Evolutionary conservation across 2,329 filamentous ascomycete species (phyloP).

Genomic region (Colletotrichum tropicale): DNA sequence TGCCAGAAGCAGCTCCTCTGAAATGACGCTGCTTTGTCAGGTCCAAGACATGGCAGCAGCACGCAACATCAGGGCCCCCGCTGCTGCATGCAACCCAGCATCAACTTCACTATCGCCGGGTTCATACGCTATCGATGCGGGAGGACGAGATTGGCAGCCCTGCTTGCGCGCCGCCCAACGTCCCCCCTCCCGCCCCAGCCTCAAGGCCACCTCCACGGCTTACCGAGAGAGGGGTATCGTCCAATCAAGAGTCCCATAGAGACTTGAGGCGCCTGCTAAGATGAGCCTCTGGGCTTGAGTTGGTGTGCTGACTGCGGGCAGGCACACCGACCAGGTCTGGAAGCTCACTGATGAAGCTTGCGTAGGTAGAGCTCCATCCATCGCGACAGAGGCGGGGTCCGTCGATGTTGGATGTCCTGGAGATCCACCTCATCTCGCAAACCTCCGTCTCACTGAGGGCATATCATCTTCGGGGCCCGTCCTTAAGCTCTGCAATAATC

Average conservation of each 20-base stretch:
- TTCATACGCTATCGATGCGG: slow-evolving; percentile 8
- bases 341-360: not conserved
- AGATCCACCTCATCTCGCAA: not conserved
- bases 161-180: not conserved
- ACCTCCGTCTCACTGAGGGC: not conserved
- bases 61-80: not conserved
- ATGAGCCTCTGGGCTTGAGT: slow-evolving; percentile 3
- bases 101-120: not conserved
- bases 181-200: not conserved
- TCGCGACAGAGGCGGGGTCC: not conserved
- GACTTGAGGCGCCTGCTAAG: not conserved
- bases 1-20: not conserved
- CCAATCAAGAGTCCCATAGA: not conserved
- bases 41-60: not conserved
- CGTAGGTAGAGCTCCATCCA: not conserved
- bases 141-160: slow-evolving; percentile 1
- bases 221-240: not conserved
- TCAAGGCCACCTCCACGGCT: not conserved
- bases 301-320: slow-evolving; percentile 10
- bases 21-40: not conserved
- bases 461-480: not conserved
- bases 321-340: not conserved
- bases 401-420: not conserved
- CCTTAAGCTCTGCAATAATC: not conserved
- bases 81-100: not conserved